Base-by-base conservation (phyloP, 208 protist species). In the Leishmania lainsoni region DNA sequence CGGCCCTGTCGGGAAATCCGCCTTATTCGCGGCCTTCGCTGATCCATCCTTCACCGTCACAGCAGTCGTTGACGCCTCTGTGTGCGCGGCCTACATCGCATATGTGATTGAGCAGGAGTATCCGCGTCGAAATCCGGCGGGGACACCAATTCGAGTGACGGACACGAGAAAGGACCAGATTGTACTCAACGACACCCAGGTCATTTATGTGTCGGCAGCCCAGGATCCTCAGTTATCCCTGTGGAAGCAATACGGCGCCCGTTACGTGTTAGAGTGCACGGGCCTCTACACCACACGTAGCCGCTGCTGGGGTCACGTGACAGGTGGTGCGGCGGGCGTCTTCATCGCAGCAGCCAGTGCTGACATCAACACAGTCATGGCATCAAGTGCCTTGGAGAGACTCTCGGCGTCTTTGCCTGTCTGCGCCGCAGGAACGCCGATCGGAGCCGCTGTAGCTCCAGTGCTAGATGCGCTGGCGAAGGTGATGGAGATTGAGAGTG, bases 371-470 rank as follows among this genome's bases (percentile, higher is more conserved):
- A 97, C 96, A 71, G 97, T 99, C 71, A 98, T 99, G 63, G 90
- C 96, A 68, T 99, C 99, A 76, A 97, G 98, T 52, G 99, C 99
- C 87, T 79, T 98, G 68, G 81, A 93, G 20, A 82, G 90, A 26
- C 97, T 98, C 48, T n/a, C 72, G 6, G 69, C 73, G 16, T 79
- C 87, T 20, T 87, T 90, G 65, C 84, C 92, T n/a, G 88, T 99
- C 48, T 87, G 99, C 65, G 98, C 92, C 16, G 99, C 98, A 82
- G 99, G 99, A 29, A 98, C 97, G 35, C 99, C 99, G 84, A 99
- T 99, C 78, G 99, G 98, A 79, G 99, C 99, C 87, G 99, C 98
- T 85, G 90, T 99, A 14, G 99, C 99, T 5, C 99, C 99, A 71
- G 79, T 99, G 17, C 94, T 96, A 73, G 98, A 99, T 81, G 72